Conservation (phyloP, 495 filamentous ascomycete species). For the Amniculicola lignicola region DNA sequence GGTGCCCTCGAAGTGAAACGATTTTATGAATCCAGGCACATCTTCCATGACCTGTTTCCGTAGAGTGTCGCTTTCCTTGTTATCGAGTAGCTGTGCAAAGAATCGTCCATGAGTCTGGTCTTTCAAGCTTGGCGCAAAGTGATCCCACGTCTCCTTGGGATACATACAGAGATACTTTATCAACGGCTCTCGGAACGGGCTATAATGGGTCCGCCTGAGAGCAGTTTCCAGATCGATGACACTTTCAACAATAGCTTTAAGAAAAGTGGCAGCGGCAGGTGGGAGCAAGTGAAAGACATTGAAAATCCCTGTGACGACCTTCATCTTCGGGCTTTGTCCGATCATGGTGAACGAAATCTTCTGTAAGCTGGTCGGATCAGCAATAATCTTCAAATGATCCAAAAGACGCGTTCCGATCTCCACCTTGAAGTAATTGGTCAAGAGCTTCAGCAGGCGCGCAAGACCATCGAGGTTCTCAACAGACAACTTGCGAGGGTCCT, state of each 20-base stretch:
- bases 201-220: slow-evolving; percentile 83
- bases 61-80: slow-evolving; percentile 70
- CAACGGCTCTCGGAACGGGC: slow-evolving; percentile 88
- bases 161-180: slow-evolving; percentile 93
- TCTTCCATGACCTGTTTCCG: slow-evolving; percentile 71
- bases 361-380: slow-evolving; percentile 73
- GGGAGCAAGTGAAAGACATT: slow-evolving; percentile 96
- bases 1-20: slow-evolving; percentile 59
- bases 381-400: slow-evolving; percentile 89
- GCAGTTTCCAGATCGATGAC: slow-evolving; percentile 84
- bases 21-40: slow-evolving; percentile 61
- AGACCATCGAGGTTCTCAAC: slow-evolving; percentile 89
- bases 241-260: slow-evolving; percentile 81
- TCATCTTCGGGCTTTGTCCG: slow-evolving; percentile 87
- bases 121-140: slow-evolving; percentile 69
- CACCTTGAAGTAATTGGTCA: slow-evolving; percentile 99
- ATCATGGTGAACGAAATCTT: slow-evolving; percentile 90
- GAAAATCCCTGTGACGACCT: slow-evolving; percentile 87
- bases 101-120: slow-evolving; percentile 90
- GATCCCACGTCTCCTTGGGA: slow-evolving; percentile 78
- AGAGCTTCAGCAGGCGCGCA: slow-evolving; percentile 76
- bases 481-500: slow-evolving; percentile 86
- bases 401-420: slow-evolving; percentile 89
- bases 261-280: slow-evolving; percentile 81
- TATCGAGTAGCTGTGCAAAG: slow-evolving; percentile 81